Evolutionary conservation across 257 asterid species (phyloP), one percentile per base, ranked within the genome.

Genomic region (Leptodermis oblonga): DNA sequence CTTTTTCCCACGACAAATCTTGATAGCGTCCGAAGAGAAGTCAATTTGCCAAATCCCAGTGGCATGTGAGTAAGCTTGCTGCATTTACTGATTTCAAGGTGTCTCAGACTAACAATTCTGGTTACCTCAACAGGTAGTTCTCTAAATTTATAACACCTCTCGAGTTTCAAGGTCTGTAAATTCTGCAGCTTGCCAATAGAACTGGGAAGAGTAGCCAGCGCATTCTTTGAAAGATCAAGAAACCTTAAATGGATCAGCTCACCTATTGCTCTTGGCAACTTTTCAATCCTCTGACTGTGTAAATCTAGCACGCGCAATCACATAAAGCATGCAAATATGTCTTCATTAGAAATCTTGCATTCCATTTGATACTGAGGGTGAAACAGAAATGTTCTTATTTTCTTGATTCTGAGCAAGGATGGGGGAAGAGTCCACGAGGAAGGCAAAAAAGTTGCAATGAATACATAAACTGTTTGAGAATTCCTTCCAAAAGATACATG

Each of bases 91-190:
- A 68, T 64, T 42, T 41, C 74, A 58, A 74, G 74, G 62, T 74
- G 74, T 60, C 78, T 63, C 58, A 68, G 62, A 61, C 25, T 48
- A n/a, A 61, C 74, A 30, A 74, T 61, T 59, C 67, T 73, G 31
- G n/a, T 61, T 45, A 73, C 46, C 36, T 46, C 41, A 33, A 59
- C 34, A 0, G 78, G 73, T 8, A 67, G 45, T n/a, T 73, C 33
- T 45, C 18, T 18, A 36, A 67, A 49, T 22, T 67, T 69, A 48
- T 25, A 20, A 59, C 73, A 67, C 26, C 52, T 66, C 39, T 61
- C 71, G n/a, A 73, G 77, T 31, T 73, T 67, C 69, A 73, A 53
- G 22, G 73, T 58, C 68, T 74, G 71, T 30, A 69, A 62, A 54
- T 74, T 74, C 25, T 51, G 67, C 53, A 77, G 66, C 71, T 60